Evolutionary conservation across 163 green algal species (phyloP), one percentile per base, ranked within the genome.

Genomic region (Dunaliella salina): DNA sequence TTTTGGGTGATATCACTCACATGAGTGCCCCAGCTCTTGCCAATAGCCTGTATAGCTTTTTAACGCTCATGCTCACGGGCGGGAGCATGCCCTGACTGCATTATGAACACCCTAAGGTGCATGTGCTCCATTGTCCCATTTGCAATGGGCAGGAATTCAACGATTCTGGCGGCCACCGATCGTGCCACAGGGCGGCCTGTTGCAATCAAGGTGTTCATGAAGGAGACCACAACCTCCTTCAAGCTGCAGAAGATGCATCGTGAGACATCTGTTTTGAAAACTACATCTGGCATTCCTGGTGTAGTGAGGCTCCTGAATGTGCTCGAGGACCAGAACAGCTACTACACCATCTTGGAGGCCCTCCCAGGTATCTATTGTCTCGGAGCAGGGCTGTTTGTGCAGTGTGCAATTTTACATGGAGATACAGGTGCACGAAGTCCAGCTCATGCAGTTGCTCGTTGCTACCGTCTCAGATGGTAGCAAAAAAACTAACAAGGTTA

Each of bases 291-390:
- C 79, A 22, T 80, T 57, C 1, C 85, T 1, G 87, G 87, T 11
- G 82, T 90, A 1, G 87, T 90, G 13, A 59, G 83, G 83, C 81
- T 85, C 29, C 33, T 88, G 8, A 81, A 83, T 15, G 78, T 87
- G 29, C 78, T 88, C 24, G 87, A 90, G 46, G 87, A 90, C 46
- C 71, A 84, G 0, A 79, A 78, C 0, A 82, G 45, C 80, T 30
- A 85, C 29, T 88, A 88, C 83, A 71, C 85, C 1, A 83, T 90
- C 17, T 83, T 90, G 63, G 87, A 90, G 45, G 75, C 59, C 45
- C 22, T 35, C 13, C 50, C 81, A 69, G 86, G 86, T 84, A 33
- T 30, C 69, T 78, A 4, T 67, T n/a, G 20, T n/a, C 20, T 24
- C 15, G 40, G 40, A 50, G 40, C 40, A 50, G 4, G 8, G 40